These are phyloP conservation scores for Kurtzmaniella quercitrusa DNA, from an alignment of 1,139 yeast species.

Conservation along the genomic window DNA sequence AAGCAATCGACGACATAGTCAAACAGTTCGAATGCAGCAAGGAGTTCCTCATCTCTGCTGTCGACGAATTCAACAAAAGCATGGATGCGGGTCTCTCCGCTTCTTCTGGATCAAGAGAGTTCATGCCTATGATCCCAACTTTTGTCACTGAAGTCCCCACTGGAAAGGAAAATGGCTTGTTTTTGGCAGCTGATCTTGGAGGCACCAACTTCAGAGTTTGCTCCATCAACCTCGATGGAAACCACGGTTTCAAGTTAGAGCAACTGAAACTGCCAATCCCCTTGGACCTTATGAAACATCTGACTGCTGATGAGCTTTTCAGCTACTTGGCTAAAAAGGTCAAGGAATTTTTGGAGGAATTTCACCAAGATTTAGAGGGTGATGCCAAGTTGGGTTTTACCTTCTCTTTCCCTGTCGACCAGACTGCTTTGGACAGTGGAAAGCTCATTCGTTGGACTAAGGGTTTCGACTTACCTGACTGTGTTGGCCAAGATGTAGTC, in stretches of 20 bases:
- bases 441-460: slow-evolving; percentile 90
- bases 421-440: slow-evolving; percentile 74
- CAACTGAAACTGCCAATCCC: slow-evolving; percentile 78
- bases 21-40: slow-evolving; percentile 51
- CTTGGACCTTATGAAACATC: slow-evolving; percentile 58
- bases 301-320: slow-evolving; percentile 55
- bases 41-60: slow-evolving; percentile 51
- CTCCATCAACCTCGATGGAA: slow-evolving; percentile 74
- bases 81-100: slow-evolving; percentile 57
- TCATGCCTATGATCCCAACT: slow-evolving; percentile 86
- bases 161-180: slow-evolving; percentile 76
- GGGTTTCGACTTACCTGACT: slow-evolving; percentile 82
- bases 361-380: slow-evolving; percentile 47
- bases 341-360: slow-evolving; percentile 54
- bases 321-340: slow-evolving; percentile 70
- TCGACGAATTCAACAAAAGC: slow-evolving; percentile 58
- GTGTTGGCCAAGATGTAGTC: slow-evolving; percentile 81
- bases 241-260: slow-evolving; percentile 66
- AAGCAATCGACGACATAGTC: slow-evolving; percentile 45
- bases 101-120: slow-evolving; percentile 34
- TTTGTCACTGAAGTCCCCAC: slow-evolving; percentile 76
- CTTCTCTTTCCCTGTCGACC: slow-evolving; percentile 87
- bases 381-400: slow-evolving; percentile 76
- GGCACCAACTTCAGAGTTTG: slow-evolving; percentile 90
- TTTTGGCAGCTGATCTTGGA: slow-evolving; percentile 81